phyloP scores from a whole-genome alignment of 176 grass and related monocot species.

The Triticum timopheevii region DNA sequence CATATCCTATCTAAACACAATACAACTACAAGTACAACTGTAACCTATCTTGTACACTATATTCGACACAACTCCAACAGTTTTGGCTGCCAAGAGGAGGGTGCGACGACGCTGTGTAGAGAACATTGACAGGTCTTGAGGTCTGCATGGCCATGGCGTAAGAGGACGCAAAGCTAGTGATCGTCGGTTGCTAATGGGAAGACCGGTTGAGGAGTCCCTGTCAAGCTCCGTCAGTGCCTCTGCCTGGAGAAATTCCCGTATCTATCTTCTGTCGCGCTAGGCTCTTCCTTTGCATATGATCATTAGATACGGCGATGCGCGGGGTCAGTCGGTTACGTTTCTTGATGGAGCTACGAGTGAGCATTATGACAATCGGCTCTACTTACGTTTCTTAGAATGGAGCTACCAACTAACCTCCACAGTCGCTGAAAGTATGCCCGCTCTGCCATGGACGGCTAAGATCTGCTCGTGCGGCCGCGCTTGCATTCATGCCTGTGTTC shows the following conservation, averaged over 20 bases:
- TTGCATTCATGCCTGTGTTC: not conserved
- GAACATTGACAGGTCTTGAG: not conserved
- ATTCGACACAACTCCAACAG: no score
- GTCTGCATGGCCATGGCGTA: constrained; percentile 58
- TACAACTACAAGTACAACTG: no score
- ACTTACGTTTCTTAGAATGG: no score
- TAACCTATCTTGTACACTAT: no score
- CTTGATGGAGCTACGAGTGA: not conserved
- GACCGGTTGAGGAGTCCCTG: constrained; percentile 3
- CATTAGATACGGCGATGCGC: not conserved
- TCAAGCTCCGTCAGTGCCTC: not conserved
- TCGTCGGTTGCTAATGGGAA: constrained; percentile 38
- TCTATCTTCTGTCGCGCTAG: not conserved
- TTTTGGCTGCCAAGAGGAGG: not conserved
- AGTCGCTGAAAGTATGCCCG: no score
- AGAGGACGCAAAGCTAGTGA: constrained; percentile 21
- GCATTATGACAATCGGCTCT: not conserved
- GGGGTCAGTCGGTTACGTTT: no score
- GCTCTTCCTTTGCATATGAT: not conserved
- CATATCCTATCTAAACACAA: no score
- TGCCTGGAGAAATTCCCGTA: not conserved
- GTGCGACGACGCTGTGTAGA: not conserved
- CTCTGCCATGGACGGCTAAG: no score
- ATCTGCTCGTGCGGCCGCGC: no score
- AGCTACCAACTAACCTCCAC: no score